phyloP scores from a whole-genome alignment of 2,329 filamentous ascomycete genomes.

The Sporothrix euskadiensis region DNA sequence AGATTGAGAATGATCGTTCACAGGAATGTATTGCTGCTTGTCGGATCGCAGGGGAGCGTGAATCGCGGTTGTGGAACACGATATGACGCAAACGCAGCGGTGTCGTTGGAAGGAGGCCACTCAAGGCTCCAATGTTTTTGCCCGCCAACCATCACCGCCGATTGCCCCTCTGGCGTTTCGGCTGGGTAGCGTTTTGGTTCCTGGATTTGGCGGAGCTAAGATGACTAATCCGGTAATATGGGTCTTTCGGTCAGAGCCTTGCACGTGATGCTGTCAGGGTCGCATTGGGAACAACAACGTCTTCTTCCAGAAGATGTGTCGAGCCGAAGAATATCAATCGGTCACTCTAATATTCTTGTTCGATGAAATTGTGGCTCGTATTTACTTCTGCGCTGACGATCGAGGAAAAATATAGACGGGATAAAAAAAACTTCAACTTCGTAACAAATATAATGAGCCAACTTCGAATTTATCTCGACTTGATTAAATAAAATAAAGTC shows the following conservation, averaged over 20 bases:
- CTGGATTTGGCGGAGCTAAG: conserved; percentile 18
- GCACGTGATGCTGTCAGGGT: not conserved
- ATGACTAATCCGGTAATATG: conserved; percentile 11
- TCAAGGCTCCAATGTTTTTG: conserved; percentile 19
- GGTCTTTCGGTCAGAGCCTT: not conserved
- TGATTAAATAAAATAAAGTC: too few species aligned
- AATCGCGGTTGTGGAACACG: conserved; percentile 12
- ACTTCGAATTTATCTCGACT: too few species aligned
- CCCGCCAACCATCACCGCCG: conserved; percentile 22
- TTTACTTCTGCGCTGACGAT: too few species aligned
- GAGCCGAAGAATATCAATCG: too few species aligned
- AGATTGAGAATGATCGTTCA: not conserved
- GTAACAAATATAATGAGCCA: too few species aligned
- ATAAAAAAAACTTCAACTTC: too few species aligned
- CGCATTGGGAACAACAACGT: too few species aligned
- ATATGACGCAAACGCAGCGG: conserved; percentile 25
- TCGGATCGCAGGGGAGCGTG: not conserved
- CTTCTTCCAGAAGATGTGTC: too few species aligned
- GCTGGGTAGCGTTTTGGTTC: not conserved
- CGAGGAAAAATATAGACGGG: too few species aligned
- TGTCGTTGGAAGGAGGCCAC: conserved; percentile 10
- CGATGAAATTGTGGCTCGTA: too few species aligned
- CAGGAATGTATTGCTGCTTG: not conserved
- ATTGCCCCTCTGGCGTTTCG: conserved; percentile 20
- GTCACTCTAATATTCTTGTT: too few species aligned